These are phyloP conservation scores for Psilocybe cubensis DNA, from an alignment of 768 basidiomycete genomes.

Conservation along the genomic window DNA sequence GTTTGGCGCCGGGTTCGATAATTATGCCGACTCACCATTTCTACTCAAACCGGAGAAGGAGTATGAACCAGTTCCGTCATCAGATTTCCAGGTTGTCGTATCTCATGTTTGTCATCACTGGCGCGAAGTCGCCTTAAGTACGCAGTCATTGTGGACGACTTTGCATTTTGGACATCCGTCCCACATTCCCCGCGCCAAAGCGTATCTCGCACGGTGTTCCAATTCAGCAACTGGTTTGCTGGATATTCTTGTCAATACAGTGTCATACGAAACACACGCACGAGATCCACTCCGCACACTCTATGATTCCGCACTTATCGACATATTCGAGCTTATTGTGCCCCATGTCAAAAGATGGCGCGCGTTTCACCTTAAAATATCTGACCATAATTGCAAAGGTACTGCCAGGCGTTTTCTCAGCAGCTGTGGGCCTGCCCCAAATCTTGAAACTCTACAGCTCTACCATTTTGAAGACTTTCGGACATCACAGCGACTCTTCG, in stretches of 20 bases:
- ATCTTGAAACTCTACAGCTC: constrained; percentile 60
- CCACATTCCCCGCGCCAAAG: constrained; percentile 51
- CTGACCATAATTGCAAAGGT: constrained; percentile 61
- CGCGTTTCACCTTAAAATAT: constrained; percentile 62
- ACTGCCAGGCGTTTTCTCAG: constrained; percentile 53
- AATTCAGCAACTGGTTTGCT: constrained; percentile 33
- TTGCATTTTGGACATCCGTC: constrained; percentile 55
- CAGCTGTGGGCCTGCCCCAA: constrained; percentile 55
- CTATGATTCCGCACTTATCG: constrained; percentile 51
- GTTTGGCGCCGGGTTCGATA: constrained; percentile 49
- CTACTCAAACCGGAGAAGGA: constrained; percentile 51
- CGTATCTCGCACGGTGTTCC: constrained; percentile 45
- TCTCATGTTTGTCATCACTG: constrained; percentile 64
- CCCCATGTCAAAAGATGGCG: constrained; percentile 58
- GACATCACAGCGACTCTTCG: constrained; percentile 51
- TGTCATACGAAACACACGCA: constrained; percentile 49
- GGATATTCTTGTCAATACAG: constrained; percentile 63
- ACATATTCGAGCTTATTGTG: constrained; percentile 46
- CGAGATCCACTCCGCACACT: constrained; percentile 46
- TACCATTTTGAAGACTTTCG: constrained; percentile 68
- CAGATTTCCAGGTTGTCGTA: constrained; percentile 55
- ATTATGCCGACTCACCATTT: constrained; percentile 49
- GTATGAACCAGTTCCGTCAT: constrained; percentile 41
- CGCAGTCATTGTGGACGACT: constrained; percentile 56
- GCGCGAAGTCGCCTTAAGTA: constrained; percentile 56